Evolutionary conservation across 2,329 filamentous ascomycete genomes (phyloP).

Genomic region (Colletotrichum gigasporum): DNA sequence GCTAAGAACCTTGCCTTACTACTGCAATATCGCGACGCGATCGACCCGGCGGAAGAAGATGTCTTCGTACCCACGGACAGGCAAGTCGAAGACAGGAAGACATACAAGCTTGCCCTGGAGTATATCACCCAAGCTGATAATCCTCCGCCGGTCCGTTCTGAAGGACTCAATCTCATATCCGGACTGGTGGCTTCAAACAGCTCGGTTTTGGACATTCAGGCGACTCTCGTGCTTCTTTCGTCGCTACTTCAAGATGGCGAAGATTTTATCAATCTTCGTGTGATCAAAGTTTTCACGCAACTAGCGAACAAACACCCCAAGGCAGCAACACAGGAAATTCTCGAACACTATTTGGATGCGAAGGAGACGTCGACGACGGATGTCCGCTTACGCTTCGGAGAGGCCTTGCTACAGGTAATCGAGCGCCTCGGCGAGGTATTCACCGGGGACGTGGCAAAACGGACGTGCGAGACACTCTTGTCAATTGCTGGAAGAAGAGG

Average conservation of each 20-base stretch:
- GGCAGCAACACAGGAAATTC: constrained; percentile 68
- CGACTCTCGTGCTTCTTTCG: constrained; percentile 70
- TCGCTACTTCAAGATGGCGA: constrained; percentile 72
- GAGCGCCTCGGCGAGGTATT: constrained; percentile 68
- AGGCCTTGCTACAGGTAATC: constrained; percentile 72
- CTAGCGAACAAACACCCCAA: constrained; percentile 70
- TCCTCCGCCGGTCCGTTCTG: constrained; percentile 72
- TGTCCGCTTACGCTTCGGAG: constrained; percentile 73
- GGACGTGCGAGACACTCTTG: constrained; percentile 67
- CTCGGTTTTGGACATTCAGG: constrained; percentile 72
- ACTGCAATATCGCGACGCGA: constrained; percentile 63
- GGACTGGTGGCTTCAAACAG: constrained; percentile 64
- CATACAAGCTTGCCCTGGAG: constrained; percentile 69
- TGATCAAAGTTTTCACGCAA: constrained; percentile 71
- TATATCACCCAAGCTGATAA: constrained; percentile 71
- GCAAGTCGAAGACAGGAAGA: constrained; percentile 68
- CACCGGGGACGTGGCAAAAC: constrained; percentile 58
- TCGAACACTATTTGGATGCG: constrained; percentile 74
- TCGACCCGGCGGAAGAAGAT: constrained; percentile 55
- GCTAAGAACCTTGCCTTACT: constrained; percentile 66
- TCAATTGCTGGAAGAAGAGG: constrained; percentile 72
- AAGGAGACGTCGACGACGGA: constrained; percentile 68
- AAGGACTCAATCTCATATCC: constrained; percentile 70
- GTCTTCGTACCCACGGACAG: constrained; percentile 52
- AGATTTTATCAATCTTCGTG: constrained; percentile 76